These are phyloP conservation scores for Fraxinus anomala DNA, from an alignment of 257 asterid genomes.

Conservation along the genomic window DNA sequence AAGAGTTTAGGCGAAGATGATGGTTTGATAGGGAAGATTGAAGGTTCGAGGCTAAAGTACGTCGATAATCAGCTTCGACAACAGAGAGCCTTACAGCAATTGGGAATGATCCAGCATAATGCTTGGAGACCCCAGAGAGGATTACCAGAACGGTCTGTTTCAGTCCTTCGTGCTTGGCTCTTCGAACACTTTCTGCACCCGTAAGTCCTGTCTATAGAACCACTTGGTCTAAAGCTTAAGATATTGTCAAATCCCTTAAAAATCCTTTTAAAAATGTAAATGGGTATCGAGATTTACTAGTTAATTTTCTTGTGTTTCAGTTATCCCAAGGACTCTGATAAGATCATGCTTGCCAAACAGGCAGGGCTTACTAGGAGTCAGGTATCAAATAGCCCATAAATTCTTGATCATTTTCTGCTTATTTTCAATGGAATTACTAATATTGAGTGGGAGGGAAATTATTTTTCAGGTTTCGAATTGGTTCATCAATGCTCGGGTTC, in stretches of 20 bases:
- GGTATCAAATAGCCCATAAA: constrained; percentile 37
- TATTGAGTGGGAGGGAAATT: neutral
- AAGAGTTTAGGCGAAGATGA: constrained; percentile 86
- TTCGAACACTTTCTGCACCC: constrained; percentile 98
- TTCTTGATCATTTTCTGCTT: neutral
- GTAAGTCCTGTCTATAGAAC: constrained; percentile 36
- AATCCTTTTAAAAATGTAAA: neutral
- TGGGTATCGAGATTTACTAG: neutral
- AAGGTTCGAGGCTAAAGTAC: constrained; percentile 83
- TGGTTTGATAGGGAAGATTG: constrained; percentile 49
- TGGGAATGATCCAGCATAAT: constrained; percentile 98
- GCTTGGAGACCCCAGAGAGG: constrained; percentile 99
- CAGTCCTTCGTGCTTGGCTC: constrained; percentile 97
- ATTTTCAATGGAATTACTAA: neutral
- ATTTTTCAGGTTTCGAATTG: constrained; percentile 84
- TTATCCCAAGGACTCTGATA: constrained; percentile 96
- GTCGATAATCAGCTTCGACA: constrained; percentile 88
- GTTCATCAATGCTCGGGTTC: constrained; percentile 96
- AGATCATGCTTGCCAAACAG: constrained; percentile 92
- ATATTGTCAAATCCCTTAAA: neutral
- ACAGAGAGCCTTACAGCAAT: constrained; percentile 88
- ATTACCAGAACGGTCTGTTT: constrained; percentile 90
- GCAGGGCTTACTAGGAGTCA: constrained; percentile 97
- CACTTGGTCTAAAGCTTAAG: neutral
- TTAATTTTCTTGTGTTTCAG: constrained; percentile 34